Evolutionary conservation across 2,329 filamentous ascomycete species (phyloP).

Genomic region (Colletotrichum tanaceti): DNA sequence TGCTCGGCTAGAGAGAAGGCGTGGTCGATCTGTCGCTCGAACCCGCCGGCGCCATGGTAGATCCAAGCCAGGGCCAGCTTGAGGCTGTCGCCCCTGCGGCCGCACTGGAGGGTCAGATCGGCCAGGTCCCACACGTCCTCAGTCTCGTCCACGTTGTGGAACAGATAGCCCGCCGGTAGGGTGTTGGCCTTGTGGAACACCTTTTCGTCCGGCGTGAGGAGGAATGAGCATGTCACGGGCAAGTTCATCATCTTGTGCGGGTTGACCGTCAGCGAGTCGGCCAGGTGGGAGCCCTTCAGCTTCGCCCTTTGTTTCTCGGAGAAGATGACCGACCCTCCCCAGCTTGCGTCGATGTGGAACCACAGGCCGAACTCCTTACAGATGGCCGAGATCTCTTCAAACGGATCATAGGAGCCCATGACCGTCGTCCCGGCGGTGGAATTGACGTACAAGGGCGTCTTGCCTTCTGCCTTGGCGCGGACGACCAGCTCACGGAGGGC

Average conservation of each 20-base stretch:
- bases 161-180: slow-evolving; percentile 86
- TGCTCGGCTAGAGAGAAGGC: slow-evolving; percentile 79
- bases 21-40: slow-evolving; percentile 74
- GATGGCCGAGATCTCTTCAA: slow-evolving; percentile 75
- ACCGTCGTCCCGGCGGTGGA: slow-evolving; percentile 96
- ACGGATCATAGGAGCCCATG: slow-evolving; percentile 87
- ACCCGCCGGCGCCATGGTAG: slow-evolving; percentile 85
- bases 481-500: slow-evolving; percentile 73
- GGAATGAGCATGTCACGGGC: slow-evolving; percentile 89
- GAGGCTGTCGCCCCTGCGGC: slow-evolving; percentile 83
- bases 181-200: slow-evolving; percentile 88
- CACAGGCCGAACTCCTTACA: slow-evolving; percentile 81
- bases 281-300: slow-evolving; percentile 76
- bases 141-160: slow-evolving; percentile 68
- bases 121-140: slow-evolving; percentile 86
- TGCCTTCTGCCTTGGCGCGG: slow-evolving; percentile 72
- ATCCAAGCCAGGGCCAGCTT: slow-evolving; percentile 92
- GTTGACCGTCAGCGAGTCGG: slow-evolving; percentile 87
- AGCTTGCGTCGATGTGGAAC: slow-evolving; percentile 93
- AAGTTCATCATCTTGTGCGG: slow-evolving; percentile 98
- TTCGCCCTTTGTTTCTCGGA: slow-evolving; percentile 71
- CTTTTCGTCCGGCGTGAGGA: slow-evolving; percentile 80
- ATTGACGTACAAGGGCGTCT: slow-evolving; percentile 93
- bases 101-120: slow-evolving; percentile 93
- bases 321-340: slow-evolving; percentile 89